Evolutionary conservation across 371 early-diverging fungal genomes (phyloP).

Genomic region (Mortierella sp.): DNA sequence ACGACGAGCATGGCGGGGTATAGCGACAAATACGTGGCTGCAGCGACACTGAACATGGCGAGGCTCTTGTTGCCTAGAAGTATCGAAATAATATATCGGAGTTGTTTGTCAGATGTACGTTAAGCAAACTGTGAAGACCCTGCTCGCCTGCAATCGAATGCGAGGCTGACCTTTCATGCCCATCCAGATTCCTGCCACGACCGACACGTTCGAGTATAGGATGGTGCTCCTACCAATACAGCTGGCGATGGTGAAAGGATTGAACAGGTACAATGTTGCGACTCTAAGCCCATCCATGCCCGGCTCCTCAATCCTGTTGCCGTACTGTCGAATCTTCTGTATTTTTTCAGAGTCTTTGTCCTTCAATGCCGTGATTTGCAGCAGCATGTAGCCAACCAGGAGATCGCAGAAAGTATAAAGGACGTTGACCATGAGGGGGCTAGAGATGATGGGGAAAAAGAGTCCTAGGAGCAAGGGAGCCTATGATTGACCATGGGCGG

Average conservation of each 20-base stretch:
- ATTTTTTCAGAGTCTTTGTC: slow-evolving; percentile 23
- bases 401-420: slow-evolving; percentile 75
- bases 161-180: slow-evolving; percentile 66
- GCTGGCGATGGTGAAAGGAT: slow-evolving; percentile 82
- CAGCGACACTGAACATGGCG: slow-evolving; percentile 75
- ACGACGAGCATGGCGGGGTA: slow-evolving; percentile 86
- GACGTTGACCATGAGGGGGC: slow-evolving; percentile 66
- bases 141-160: background rate
- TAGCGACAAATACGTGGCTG: slow-evolving; percentile 83
- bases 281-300: slow-evolving; percentile 39
- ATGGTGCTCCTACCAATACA: slow-evolving; percentile 82
- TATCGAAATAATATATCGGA: too few relatives aligned
- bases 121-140: background rate
- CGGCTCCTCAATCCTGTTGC: slow-evolving; percentile 26
- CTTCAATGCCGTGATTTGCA: slow-evolving; percentile 61
- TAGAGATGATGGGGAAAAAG: slow-evolving; percentile 66
- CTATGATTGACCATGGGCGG: too few relatives aligned
- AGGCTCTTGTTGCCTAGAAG: slow-evolving; percentile 58
- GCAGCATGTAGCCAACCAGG: slow-evolving; percentile 68
- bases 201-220: slow-evolving; percentile 78
- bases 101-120: too few relatives aligned
- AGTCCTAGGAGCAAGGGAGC: slow-evolving; percentile 81
- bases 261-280: slow-evolving; percentile 75
- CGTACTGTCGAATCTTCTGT: slow-evolving; percentile 31
- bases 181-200: slow-evolving; percentile 73